A percentile compares a stretch with the other conserved stretches of the same genome.
phyloP scores from a whole-genome alignment of 2,329 filamentous ascomycete species.

The Venturia effusa region DNA sequence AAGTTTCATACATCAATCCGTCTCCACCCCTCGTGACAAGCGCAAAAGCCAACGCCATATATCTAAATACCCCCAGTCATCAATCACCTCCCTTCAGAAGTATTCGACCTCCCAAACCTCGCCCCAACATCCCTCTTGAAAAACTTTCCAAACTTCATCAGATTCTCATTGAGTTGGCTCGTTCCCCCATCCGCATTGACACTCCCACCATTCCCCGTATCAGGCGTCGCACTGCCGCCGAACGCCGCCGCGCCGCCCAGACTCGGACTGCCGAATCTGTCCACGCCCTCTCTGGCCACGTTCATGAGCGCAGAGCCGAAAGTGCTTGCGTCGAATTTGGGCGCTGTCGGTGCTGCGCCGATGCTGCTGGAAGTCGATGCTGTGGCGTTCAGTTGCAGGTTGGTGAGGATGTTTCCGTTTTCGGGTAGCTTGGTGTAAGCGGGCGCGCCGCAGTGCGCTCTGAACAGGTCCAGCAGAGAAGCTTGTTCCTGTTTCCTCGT shows the following conservation, averaged over 20 bases:
- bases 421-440: conserved; percentile 53
- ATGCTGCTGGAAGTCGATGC: background rate
- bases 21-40: no score
- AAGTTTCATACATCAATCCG: no score
- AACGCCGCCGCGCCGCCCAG: conserved; percentile 19
- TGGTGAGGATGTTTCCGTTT: conserved; percentile 25
- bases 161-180: conserved; percentile 77
- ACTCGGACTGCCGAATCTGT: conserved; percentile 57
- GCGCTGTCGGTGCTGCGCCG: conserved; percentile 27
- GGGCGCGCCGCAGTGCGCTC: conserved; percentile 62
- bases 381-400: conserved; percentile 21
- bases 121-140: conserved; percentile 81
- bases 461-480: conserved; percentile 80
- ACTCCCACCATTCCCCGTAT: conserved; percentile 12
- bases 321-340: conserved; percentile 63
- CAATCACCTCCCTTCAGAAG: background rate
- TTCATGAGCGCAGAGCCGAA: conserved; percentile 83
- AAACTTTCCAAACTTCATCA: conserved; percentile 94
- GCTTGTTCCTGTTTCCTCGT: conserved; percentile 71
- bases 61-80: no score
- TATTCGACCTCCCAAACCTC: conserved; percentile 51
- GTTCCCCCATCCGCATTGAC: conserved; percentile 27
- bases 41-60: no score
- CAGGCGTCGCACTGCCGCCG: background rate
- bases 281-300: conserved; percentile 73